Evolutionary conservation across 2,329 filamentous ascomycete genomes (phyloP).

Genomic region (Fusarium nematophilum): DNA sequence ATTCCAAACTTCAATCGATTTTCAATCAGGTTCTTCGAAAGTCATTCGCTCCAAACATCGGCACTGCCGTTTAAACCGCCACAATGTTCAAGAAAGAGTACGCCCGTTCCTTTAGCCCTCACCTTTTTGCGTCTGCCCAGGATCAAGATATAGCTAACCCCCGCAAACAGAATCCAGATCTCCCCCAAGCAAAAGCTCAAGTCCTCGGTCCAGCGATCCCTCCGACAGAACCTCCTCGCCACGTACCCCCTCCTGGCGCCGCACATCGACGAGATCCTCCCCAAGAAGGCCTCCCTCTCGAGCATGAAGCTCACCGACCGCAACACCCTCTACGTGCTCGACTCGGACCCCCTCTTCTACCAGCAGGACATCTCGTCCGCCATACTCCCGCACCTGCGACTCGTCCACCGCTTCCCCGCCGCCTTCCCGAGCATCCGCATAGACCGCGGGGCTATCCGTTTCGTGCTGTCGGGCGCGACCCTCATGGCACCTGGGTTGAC

Average conservation of each 20-base stretch:
- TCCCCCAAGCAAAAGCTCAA: constrained; percentile 96
- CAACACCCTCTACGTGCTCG: constrained; percentile 87
- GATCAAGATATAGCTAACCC: constrained; percentile 34
- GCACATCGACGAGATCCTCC: constrained; percentile 92
- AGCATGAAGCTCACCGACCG: constrained; percentile 94
- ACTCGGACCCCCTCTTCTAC: constrained; percentile 86
- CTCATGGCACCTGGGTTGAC: constrained; percentile 97
- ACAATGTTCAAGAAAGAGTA: constrained; percentile 96
- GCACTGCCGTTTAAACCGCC: constrained; percentile 38
- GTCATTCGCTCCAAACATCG: constrained; percentile 1
- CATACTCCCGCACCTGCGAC: constrained; percentile 86
- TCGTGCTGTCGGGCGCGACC: constrained; percentile 91
- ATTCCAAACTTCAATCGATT: not conserved
- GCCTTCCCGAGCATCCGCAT: constrained; percentile 88
- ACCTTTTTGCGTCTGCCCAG: not conserved
- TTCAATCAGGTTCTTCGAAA: not conserved
- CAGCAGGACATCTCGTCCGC: constrained; percentile 80
- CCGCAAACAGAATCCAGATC: constrained; percentile 67
- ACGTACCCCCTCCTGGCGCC: constrained; percentile 88
- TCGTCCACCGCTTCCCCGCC: constrained; percentile 90
- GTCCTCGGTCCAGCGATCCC: constrained; percentile 89
- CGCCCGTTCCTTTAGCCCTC: constrained; percentile 44
- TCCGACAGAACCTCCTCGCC: constrained; percentile 84
- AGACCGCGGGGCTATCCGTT: constrained; percentile 95
- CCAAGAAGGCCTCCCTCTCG: constrained; percentile 92